phyloP scores from a whole-genome alignment of 495 filamentous ascomycete genomes.

The Astrothelium macrocarpum region DNA sequence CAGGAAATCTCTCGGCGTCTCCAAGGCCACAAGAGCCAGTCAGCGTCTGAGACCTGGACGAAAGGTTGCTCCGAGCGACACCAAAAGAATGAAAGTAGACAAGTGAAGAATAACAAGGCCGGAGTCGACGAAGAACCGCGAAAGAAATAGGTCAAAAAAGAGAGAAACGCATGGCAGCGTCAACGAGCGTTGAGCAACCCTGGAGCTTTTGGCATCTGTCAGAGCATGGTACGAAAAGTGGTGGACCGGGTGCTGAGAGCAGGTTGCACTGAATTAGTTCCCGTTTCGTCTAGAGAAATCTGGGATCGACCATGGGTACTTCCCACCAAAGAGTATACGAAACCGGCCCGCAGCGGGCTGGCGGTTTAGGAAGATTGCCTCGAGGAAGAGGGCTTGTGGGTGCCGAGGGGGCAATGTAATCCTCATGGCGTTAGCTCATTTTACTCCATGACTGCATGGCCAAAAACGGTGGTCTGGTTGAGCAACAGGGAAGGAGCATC shows the following conservation, averaged over 20 bases:
- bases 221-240: conserved; percentile 4
- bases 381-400: not conserved
- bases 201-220: not conserved
- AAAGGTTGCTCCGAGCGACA: not conserved
- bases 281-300: conserved; percentile 2
- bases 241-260: conserved; percentile 5
- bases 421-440: not conserved
- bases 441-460: not conserved
- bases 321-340: conserved; percentile 5
- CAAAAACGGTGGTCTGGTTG: not conserved
- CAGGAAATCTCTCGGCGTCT: not conserved
- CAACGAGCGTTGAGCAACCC: conserved; percentile 1
- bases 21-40: conserved; percentile 5
- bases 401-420: not conserved
- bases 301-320: not conserved
- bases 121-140: not conserved
- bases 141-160: not conserved
- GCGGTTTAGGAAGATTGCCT: not conserved
- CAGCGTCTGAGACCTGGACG: not conserved
- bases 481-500: not conserved
- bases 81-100: not conserved
- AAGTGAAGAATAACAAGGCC: not conserved
- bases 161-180: not conserved
- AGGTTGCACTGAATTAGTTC: conserved; percentile 4
- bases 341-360: conserved; percentile 1